A percentile compares a stretch with the other conserved stretches of the same genome.
Evolutionary conservation across 768 basidiomycete species (phyloP).

Genomic region (Rhizopogon sp.): DNA sequence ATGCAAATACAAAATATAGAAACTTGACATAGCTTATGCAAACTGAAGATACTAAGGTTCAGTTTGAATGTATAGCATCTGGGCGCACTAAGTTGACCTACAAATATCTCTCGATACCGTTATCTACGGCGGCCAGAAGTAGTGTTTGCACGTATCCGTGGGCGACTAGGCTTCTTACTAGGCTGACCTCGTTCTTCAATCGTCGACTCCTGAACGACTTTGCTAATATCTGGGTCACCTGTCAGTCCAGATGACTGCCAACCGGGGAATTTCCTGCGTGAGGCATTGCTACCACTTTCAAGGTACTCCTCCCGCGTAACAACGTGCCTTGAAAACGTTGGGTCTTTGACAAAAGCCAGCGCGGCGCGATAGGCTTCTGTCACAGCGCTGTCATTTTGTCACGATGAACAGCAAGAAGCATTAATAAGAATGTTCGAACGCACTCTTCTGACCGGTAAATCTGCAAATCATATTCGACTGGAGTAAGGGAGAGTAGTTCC

Average conservation of each 20-base stretch:
- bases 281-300: constrained; percentile 74
- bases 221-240: constrained; percentile 19
- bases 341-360: constrained; percentile 47
- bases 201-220: constrained; percentile 8
- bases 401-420: constrained; percentile 4
- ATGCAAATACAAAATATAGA: constrained; percentile 13
- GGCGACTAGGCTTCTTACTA: constrained; percentile 22
- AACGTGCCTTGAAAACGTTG: constrained; percentile 45
- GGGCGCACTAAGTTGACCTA: background rate
- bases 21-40: background rate
- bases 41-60: background rate
- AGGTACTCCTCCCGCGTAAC: constrained; percentile 82
- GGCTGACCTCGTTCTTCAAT: constrained; percentile 19
- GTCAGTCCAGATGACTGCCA: constrained; percentile 38
- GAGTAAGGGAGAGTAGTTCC: constrained; percentile 78
- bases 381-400: constrained; percentile 44
- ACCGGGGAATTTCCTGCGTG: constrained; percentile 68
- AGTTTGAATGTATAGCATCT: background rate
- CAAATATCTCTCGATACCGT: background rate
- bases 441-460: constrained; percentile 75
- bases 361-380: constrained; percentile 64
- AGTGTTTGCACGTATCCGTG: constrained; percentile 17
- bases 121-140: constrained; percentile 24
- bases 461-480: constrained; percentile 70
- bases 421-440: constrained; percentile 25